Conservation (phyloP, 345 rosid species). For the Sonneratia alba region DNA sequence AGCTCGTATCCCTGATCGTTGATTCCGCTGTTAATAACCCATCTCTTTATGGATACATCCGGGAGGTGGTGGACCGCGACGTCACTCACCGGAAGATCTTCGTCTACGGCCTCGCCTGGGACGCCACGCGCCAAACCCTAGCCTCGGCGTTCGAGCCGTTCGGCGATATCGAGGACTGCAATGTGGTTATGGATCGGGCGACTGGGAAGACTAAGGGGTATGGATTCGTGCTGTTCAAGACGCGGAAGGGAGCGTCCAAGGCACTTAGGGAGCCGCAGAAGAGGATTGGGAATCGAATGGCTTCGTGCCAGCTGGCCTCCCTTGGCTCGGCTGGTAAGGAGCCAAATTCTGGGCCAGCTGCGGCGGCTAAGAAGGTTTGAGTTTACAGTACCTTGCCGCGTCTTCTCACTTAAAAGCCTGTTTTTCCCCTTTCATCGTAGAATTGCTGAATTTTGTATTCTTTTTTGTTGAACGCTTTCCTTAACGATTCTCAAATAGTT, state of each 20-base stretch:
- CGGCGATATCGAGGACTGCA: constrained; percentile 60
- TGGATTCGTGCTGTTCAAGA: constrained; percentile 17
- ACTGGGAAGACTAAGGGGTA: constrained; percentile 23
- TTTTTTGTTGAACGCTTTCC: not conserved
- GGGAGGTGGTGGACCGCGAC: constrained; percentile 51
- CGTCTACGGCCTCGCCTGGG: constrained; percentile 74
- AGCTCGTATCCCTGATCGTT: constrained; percentile 55
- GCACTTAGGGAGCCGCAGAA: constrained; percentile 31
- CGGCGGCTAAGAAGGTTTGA: constrained; percentile 18
- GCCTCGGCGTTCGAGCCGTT: constrained; percentile 37
- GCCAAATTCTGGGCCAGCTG: constrained; percentile 21
- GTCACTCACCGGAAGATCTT: constrained; percentile 68
- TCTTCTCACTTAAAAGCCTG: not conserved
- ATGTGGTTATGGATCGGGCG: constrained; percentile 12
- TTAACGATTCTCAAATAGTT: not conserved
- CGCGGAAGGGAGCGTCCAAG: constrained; percentile 10
- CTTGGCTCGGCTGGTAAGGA: constrained; percentile 20
- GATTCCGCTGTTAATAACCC: constrained; percentile 34
- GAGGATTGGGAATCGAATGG: constrained; percentile 44
- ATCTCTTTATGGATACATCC: constrained; percentile 36
- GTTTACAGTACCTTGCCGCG: not conserved
- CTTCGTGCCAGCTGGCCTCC: constrained; percentile 63
- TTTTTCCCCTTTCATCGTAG: not conserved
- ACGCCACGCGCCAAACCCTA: constrained; percentile 57
- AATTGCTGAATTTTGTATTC: not conserved